Evolutionary conservation across 108 stramenopile species (phyloP), one percentile per base, ranked within the genome.

Genomic region (Nannochloropsis oceanica): DNA sequence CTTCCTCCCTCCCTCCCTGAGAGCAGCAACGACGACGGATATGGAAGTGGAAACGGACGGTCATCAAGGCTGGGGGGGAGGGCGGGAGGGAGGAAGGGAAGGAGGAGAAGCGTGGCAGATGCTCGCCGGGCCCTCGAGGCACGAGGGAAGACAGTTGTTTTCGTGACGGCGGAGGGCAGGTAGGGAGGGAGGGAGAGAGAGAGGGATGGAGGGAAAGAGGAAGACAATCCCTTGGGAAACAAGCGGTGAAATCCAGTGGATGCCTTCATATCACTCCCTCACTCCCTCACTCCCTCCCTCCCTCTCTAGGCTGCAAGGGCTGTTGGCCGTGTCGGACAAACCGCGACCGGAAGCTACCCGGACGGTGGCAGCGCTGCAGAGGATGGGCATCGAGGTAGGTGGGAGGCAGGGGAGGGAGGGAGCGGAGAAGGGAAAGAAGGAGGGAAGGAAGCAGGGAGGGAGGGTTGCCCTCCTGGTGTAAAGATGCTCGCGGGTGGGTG

Each of bases 241-340:
- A n/a, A n/a, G n/a, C n/a, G n/a, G n/a, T n/a, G n/a, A n/a, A n/a
- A n/a, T n/a, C n/a, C n/a, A n/a, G n/a, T n/a, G n/a, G n/a, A n/a
- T n/a, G n/a, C n/a, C n/a, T n/a, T n/a, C n/a, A n/a, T n/a, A n/a
- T n/a, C 14, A 12, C 46, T 50, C 46, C 46, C 46, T 50, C 46
- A 12, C 13, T 14, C 46, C 46, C 46, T 50, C 46, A 12, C 46
- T 50, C 46, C 46, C 46, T 14, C 46, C 46, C 46, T 50, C 46
- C 14, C n/a, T n/a, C n/a, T n/a, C n/a, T n/a, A 50, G 46, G 46
- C 46, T 73, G 18, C 59, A 73, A 73, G 59, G 59, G n/a, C 7
- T 96, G 5, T 83, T 98, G 18, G 96, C 94, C 0, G 87, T 98
- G 81, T 88, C 92, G 13, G 99, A 99, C 88, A 86, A 94, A 43